Base-by-base conservation (phyloP, 768 basidiomycete genomes). In the Lenzites betulinus region DNA sequence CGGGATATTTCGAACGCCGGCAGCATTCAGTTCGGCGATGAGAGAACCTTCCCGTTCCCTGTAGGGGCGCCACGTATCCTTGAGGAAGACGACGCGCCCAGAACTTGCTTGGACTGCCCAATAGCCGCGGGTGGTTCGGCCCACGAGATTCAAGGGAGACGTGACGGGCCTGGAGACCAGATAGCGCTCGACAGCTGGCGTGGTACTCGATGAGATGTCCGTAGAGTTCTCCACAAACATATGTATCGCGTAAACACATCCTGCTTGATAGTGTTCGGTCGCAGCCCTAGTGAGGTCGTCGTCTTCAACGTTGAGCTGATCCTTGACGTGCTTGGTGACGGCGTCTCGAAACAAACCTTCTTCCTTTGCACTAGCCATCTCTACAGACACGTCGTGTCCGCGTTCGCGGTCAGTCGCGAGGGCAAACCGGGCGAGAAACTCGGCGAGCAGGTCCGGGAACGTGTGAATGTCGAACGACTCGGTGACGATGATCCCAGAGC, bases 91-190 rank as follows among this genome's bases (percentile, higher is more conserved):
- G 3, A 62, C 28, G 1, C 18, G 38, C 5, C 26, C 3, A 4
- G 54, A 38, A 3, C 2, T 8, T 4, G 20, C 15, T 7, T 51
- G 25, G 1, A 60, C 54, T 3, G 63, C 63, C 63, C 63, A 64
- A n/a, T 57, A 64, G 0, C 54, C 59, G 1, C 43, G 30, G 15
- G 59, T 64, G 2, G 23, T 49, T 2, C 33, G 54, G 1, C 63
- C 54, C 1, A 2, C 7, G n/a, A 53, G 28, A 1, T 38, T 22
- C 7, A 53, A 22, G 8, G 63, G 58, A 1, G 63, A 48, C 7
- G 43, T 20, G n/a, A 64, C 50, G 9, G 63, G 54, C 16, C 58
- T 47, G 15, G 59, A 64, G 15, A 59, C 47, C 5, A 60, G 26
- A 20, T 25, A 57, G 9, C 50, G 52, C 5, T 18, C 38, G 11